A percentile compares a stretch with the other conserved stretches of the same genome.
phyloP scores from a whole-genome alignment of 139 green algal species.

The Dunaliella primolecta region DNA sequence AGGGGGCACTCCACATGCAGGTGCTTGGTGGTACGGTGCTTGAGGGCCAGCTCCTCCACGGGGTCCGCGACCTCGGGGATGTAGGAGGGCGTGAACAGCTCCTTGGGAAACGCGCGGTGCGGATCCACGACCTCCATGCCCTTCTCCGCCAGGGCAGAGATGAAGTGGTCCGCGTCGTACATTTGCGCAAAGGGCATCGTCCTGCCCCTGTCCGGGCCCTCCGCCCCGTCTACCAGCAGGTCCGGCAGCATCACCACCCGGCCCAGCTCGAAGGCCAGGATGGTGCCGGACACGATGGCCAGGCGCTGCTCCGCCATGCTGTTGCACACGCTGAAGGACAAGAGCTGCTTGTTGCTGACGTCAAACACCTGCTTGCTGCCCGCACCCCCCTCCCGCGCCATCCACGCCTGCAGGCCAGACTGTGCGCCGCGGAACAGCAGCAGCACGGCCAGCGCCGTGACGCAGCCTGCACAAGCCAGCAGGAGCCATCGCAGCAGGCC shows the following conservation, averaged over 20 bases:
- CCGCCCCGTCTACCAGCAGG: neutral
- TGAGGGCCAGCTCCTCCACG: slow-evolving; percentile 4
- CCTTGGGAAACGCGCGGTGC: neutral
- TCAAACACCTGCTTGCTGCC: neutral
- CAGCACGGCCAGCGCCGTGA: neutral
- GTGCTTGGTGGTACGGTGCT: slow-evolving; percentile 4
- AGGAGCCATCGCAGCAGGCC: neutral
- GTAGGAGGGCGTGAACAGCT: slow-evolving; percentile 7
- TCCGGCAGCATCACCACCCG: slow-evolving; percentile 5
- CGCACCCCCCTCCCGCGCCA: neutral
- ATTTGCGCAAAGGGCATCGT: neutral
- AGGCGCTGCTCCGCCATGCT: slow-evolving; percentile 20
- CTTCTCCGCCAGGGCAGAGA: neutral
- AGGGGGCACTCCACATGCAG: slow-evolving; percentile 13
- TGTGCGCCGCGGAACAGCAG: neutral
- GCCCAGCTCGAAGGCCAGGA: slow-evolving; percentile 12
- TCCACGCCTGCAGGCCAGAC: neutral
- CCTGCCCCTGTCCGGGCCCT: neutral
- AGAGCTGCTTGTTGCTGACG: neutral
- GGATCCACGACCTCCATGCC: neutral
- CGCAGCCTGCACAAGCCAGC: neutral
- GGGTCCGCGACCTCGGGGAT: slow-evolving; percentile 11
- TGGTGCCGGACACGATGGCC: slow-evolving; percentile 5
- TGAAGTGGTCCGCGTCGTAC: slow-evolving; percentile 2
- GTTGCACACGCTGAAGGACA: slow-evolving; percentile 14